phyloP scores from a whole-genome alignment of 441 rosid genomes.

The Mallotus repandus region DNA sequence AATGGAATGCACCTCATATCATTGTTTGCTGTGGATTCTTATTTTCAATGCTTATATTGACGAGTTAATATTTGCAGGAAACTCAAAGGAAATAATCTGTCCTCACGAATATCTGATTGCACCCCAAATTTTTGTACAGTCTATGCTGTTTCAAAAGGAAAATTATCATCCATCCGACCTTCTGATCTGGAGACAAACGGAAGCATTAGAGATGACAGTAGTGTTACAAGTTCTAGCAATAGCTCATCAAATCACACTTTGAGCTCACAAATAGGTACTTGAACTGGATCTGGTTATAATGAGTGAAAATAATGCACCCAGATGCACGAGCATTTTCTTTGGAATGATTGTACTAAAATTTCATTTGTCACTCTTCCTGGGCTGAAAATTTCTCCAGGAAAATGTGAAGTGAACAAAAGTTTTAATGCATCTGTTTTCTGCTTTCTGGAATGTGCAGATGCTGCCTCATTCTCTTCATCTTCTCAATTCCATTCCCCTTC shows the following conservation, averaged over 20 bases:
- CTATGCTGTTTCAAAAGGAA: conserved; percentile 74
- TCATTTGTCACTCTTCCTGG: neutral
- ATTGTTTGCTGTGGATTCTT: neutral
- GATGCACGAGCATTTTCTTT: neutral
- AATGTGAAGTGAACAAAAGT: neutral
- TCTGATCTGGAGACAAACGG: conserved; percentile 51
- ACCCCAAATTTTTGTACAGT: conserved; percentile 77
- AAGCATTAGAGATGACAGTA: conserved; percentile 48
- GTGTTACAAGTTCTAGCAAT: conserved; percentile 43
- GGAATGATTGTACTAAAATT: neutral
- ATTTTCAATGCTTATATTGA: conserved; percentile 13
- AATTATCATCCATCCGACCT: conserved; percentile 74
- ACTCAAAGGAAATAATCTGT: conserved; percentile 44
- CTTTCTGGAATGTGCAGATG: conserved; percentile 34
- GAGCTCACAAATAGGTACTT: conserved; percentile 51
- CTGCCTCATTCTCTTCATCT: conserved; percentile 31
- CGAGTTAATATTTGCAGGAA: conserved; percentile 38
- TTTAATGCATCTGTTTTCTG: conserved; percentile 9
- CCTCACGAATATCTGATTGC: conserved; percentile 62
- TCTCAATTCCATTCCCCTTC: conserved; percentile 37
- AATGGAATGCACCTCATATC: neutral
- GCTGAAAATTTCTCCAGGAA: conserved; percentile 3
- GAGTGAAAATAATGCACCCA: neutral
- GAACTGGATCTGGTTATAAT: neutral
- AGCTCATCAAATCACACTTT: conserved; percentile 43